phyloP scores from a whole-genome alignment of 2,329 filamentous ascomycete genomes.

The Fusarium drepaniforme region DNA sequence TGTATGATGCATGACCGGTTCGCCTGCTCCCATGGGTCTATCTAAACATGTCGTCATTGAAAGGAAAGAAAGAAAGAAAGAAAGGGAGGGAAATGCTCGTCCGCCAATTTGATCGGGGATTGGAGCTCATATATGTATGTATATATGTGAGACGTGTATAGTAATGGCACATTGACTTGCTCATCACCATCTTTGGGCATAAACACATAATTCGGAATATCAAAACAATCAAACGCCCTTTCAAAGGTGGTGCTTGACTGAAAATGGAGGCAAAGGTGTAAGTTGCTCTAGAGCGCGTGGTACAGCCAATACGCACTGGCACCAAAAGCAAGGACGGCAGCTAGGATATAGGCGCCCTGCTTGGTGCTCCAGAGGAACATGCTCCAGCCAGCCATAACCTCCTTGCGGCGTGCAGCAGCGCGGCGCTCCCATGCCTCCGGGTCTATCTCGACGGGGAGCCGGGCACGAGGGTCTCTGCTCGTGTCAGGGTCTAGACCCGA shows the following conservation, averaged over 20 bases:
- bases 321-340: constrained; percentile 56
- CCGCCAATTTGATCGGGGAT: background rate
- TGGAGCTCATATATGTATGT: background rate
- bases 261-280: background rate
- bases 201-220: background rate
- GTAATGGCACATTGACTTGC: background rate
- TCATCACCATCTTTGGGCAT: background rate
- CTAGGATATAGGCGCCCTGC: constrained; percentile 61
- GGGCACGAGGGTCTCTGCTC: constrained; percentile 56
- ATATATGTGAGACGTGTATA: background rate
- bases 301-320: constrained; percentile 60
- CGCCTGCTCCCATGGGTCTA: constrained; percentile 23
- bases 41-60: constrained; percentile 12
- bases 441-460: constrained; percentile 65
- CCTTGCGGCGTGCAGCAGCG: constrained; percentile 58
- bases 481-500: constrained; percentile 33
- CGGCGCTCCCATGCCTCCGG: constrained; percentile 67
- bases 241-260: background rate
- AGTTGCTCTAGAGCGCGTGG: background rate
- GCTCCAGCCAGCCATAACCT: constrained; percentile 65
- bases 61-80: constrained; percentile 5
- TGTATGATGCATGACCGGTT: constrained; percentile 28
- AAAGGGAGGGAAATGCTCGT: background rate
- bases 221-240: background rate
- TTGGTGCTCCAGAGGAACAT: constrained; percentile 67